A percentile compares a stretch with the other conserved stretches of the same genome.
Evolutionary conservation across 768 basidiomycete species (phyloP).

Genomic region (Suillus subluteus): DNA sequence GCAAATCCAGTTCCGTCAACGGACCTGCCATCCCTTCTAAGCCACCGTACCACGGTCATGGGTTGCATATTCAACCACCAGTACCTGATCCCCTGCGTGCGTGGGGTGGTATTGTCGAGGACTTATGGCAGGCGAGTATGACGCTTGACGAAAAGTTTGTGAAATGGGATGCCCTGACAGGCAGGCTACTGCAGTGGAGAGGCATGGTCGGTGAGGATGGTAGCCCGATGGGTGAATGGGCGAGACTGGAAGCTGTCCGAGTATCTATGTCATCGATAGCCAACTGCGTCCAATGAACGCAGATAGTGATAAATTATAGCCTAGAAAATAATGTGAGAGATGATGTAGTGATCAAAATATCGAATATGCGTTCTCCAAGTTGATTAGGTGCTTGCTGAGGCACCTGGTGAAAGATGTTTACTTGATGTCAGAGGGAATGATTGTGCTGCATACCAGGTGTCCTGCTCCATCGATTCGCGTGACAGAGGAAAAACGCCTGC

Average conservation of each 20-base stretch:
- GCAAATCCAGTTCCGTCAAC: neutral
- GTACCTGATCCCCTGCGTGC: conserved; percentile 32
- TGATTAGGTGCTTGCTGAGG: conserved; percentile 31
- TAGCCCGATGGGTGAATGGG: conserved; percentile 56
- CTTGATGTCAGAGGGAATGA: neutral
- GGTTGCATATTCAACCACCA: conserved; percentile 39
- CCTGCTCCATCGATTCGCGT: conserved; percentile 31
- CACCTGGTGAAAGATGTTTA: conserved; percentile 20
- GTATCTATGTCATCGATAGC: conserved; percentile 10
- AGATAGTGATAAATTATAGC: neutral
- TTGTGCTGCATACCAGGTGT: conserved; percentile 33
- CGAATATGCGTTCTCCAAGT: conserved; percentile 29
- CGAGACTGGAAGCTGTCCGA: conserved; percentile 41
- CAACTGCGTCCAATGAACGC: neutral
- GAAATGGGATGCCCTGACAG: conserved; percentile 58
- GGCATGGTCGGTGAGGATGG: conserved; percentile 43
- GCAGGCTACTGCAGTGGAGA: conserved; percentile 61
- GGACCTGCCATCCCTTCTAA: conserved; percentile 10
- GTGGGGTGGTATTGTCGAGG: conserved; percentile 59
- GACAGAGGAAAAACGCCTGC: conserved; percentile 28
- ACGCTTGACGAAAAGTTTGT: conserved; percentile 31
- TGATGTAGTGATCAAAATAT: conserved; percentile 22
- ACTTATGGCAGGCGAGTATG: conserved; percentile 40
- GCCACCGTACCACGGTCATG: conserved; percentile 39
- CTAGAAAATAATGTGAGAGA: neutral